These are phyloP conservation scores for Pseudogymnoascus sp. DNA, from an alignment of 2,329 filamentous ascomycete genomes.

Conservation along the genomic window DNA sequence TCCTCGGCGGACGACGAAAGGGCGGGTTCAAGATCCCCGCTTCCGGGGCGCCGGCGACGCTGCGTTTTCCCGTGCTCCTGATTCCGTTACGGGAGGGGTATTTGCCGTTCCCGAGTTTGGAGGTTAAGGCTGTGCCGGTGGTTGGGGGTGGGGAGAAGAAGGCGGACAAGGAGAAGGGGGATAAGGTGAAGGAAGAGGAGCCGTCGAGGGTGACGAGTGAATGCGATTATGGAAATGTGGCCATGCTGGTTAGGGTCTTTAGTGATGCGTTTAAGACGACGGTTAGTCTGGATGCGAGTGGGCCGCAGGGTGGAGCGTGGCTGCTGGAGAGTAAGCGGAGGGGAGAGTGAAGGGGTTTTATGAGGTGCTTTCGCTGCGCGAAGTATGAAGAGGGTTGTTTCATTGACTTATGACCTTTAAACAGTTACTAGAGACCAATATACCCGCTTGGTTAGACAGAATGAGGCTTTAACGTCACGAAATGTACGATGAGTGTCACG, in stretches of 20 bases:
- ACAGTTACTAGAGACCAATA: neutral
- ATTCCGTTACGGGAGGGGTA: slow-evolving; percentile 73
- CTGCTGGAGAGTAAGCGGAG: slow-evolving; percentile 52
- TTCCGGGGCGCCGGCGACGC: slow-evolving; percentile 38
- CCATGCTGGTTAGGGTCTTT: slow-evolving; percentile 67
- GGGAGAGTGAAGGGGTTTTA: neutral
- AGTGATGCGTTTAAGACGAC: slow-evolving; percentile 64
- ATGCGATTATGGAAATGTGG: slow-evolving; percentile 70
- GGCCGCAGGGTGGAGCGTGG: slow-evolving; percentile 55
- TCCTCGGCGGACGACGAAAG: slow-evolving; percentile 72
- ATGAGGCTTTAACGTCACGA: neutral
- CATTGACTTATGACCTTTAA: neutral
- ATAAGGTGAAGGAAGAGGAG: slow-evolving; percentile 18
- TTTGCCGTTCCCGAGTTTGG: slow-evolving; percentile 68
- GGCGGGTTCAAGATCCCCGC: slow-evolving; percentile 63
- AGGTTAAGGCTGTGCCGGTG: slow-evolving; percentile 56
- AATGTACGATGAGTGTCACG: neutral
- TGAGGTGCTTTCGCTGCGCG: neutral
- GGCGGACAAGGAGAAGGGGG: slow-evolving; percentile 13
- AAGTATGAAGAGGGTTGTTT: neutral
- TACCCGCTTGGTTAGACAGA: slow-evolving; percentile 2
- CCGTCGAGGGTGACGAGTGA: slow-evolving; percentile 50
- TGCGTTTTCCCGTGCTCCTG: slow-evolving; percentile 58
- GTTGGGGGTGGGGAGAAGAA: slow-evolving; percentile 11
- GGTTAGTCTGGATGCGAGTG: slow-evolving; percentile 60